phyloP scores from a whole-genome alignment of 2,329 filamentous ascomycete genomes.

The Ophiostoma pallidulum region DNA sequence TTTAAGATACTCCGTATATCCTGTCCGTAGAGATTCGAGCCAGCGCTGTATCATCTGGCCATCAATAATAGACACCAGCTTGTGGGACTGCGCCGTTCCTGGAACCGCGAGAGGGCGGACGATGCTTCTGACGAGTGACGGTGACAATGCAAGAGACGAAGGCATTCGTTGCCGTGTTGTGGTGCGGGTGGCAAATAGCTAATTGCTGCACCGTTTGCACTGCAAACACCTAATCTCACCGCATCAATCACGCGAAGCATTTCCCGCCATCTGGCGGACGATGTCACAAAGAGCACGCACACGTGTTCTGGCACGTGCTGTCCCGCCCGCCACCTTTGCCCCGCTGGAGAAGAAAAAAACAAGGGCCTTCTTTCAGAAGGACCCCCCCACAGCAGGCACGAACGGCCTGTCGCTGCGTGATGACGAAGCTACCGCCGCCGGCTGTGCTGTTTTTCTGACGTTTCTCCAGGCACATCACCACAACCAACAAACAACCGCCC shows the following conservation, averaged over 20 bases:
- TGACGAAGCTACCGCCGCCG: conserved; percentile 9
- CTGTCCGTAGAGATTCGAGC: too few species aligned
- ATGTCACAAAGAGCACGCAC: neutral
- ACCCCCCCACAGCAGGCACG: too few species aligned
- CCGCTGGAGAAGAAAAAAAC: conserved; percentile 4
- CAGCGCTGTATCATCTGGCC: conserved; percentile 3
- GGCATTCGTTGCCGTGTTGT: too few species aligned
- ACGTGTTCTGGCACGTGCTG: neutral
- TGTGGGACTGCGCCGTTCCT: conserved; percentile 4
- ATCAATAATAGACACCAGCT: conserved; percentile 9
- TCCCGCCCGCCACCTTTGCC: too few species aligned
- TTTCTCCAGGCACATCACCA: neutral
- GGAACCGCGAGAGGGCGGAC: too few species aligned
- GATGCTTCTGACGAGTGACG: neutral
- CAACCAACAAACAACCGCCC: too few species aligned
- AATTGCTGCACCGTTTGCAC: too few species aligned
- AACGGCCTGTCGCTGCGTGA: conserved; percentile 8
- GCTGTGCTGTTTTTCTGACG: neutral
- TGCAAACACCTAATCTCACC: too few species aligned
- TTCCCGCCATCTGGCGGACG: too few species aligned
- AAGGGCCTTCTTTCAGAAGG: conserved; percentile 1
- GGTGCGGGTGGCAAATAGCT: too few species aligned
- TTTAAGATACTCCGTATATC: conserved; percentile 1
- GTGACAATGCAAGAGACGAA: neutral
- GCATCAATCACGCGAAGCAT: too few species aligned